Evolutionary conservation across 1,139 yeast species (phyloP).

Genomic region (Pneumocystis jirovecii): DNA sequence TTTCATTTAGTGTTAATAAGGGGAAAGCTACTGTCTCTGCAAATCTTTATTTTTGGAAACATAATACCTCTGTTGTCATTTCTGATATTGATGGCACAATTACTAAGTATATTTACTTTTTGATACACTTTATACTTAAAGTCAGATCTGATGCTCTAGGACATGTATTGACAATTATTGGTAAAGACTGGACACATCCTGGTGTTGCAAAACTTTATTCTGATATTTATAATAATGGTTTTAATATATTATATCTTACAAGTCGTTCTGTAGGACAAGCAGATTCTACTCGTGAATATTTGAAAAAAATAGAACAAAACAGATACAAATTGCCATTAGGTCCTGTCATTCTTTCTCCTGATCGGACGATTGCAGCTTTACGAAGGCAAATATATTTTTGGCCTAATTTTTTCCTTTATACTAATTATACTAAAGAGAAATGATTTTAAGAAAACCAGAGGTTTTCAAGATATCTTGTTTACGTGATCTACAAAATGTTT

Average conservation of each 20-base stretch:
- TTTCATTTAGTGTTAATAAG: slow-evolving; percentile 64
- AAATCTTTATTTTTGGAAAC: slow-evolving; percentile 70
- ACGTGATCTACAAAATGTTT: slow-evolving; percentile 63
- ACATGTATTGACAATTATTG: slow-evolving; percentile 83
- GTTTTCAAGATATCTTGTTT: slow-evolving; percentile 96
- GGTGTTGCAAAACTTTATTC: slow-evolving; percentile 87
- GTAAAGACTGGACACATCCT: slow-evolving; percentile 95
- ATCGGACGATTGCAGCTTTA: slow-evolving; percentile 90
- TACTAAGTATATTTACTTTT: slow-evolving; percentile 36
- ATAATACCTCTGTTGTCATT: slow-evolving; percentile 76
- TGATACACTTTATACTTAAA: neutral
- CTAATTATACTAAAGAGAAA: slow-evolving; percentile 44
- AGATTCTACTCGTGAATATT: slow-evolving; percentile 75
- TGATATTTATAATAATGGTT: slow-evolving; percentile 76
- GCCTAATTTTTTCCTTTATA: neutral
- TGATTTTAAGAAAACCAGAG: slow-evolving; percentile 86
- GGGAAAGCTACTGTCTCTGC: slow-evolving; percentile 68
- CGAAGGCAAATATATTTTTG: slow-evolving; percentile 2
- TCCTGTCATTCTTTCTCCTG: slow-evolving; percentile 92
- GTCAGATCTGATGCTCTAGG: slow-evolving; percentile 77
- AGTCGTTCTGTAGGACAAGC: slow-evolving; percentile 95
- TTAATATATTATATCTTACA: slow-evolving; percentile 82
- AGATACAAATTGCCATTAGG: slow-evolving; percentile 57
- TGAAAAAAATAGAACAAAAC: slow-evolving; percentile 57
- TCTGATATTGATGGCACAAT: slow-evolving; percentile 98